Conservation (phyloP, 2,329 filamentous ascomycete genomes). For the Apiospora arundinis region DNA sequence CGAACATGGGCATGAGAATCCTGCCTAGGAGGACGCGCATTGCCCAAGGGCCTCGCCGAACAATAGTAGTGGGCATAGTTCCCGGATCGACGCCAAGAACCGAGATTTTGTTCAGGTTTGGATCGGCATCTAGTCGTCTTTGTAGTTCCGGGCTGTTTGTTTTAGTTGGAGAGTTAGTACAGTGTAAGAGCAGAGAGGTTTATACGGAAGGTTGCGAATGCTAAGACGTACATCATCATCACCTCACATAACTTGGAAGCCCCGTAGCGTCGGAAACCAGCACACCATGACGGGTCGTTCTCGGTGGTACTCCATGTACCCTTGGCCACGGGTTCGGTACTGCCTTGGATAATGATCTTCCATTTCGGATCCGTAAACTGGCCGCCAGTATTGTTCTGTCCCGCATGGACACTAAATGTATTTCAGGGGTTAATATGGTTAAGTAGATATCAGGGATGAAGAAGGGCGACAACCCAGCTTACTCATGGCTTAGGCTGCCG, state of each 20-base stretch:
- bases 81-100: conserved; percentile 35
- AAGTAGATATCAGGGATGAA: background rate
- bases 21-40: conserved; percentile 24
- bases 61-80: conserved; percentile 26
- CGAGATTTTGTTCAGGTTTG: conserved; percentile 29
- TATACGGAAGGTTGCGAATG: background rate
- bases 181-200: background rate
- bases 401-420: background rate
- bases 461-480: conserved; percentile 7
- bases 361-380: conserved; percentile 29
- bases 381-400: conserved; percentile 4
- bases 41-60: conserved; percentile 29
- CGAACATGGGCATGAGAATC: conserved; percentile 22
- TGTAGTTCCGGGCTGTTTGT: conserved; percentile 32
- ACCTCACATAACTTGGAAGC: conserved; percentile 36
- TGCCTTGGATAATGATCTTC: conserved; percentile 29
- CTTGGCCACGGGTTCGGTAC: conserved; percentile 31
- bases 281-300: conserved; percentile 33
- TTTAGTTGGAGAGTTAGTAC: background rate
- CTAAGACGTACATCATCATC: conserved; percentile 36
- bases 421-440: background rate
- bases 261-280: conserved; percentile 36
- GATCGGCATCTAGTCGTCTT: conserved; percentile 26
- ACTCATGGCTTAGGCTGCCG: conserved; percentile 26
- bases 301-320: conserved; percentile 32